phyloP scores from a whole-genome alignment of 345 rosid genomes.

The Euphorbia tirucalli region DNA sequence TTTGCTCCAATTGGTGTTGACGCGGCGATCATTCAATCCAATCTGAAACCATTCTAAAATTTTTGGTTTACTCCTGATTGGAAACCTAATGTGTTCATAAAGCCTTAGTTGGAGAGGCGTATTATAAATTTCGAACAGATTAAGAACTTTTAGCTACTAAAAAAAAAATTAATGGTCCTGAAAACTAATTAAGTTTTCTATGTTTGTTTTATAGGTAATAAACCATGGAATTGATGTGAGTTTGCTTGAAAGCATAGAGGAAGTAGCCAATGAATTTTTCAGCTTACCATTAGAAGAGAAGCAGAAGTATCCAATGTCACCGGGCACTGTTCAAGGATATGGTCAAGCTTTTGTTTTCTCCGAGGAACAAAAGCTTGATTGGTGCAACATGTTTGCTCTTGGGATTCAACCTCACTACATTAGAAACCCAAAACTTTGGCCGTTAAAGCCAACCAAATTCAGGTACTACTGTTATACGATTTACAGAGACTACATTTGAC shows the following conservation, averaged over 20 bases:
- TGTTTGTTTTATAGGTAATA: constrained; percentile 42
- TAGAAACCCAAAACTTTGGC: constrained; percentile 82
- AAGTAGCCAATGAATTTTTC: constrained; percentile 71
- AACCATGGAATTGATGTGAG: constrained; percentile 69
- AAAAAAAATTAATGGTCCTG: too few relatives aligned
- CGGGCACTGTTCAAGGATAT: constrained; percentile 92
- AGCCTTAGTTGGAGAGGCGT: too few relatives aligned
- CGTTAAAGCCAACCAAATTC: constrained; percentile 61
- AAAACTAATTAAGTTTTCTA: constrained; percentile 4
- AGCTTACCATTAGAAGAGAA: constrained; percentile 81
- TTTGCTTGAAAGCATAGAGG: constrained; percentile 60
- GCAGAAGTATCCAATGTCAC: constrained; percentile 76
- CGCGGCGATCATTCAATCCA: too few relatives aligned
- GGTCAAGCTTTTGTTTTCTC: constrained; percentile 97
- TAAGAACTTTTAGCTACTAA: too few relatives aligned
- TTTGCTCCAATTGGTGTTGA: too few relatives aligned
- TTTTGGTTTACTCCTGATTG: too few relatives aligned
- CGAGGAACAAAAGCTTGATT: constrained; percentile 88
- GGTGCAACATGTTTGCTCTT: constrained; percentile 98
- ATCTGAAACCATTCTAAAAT: too few relatives aligned
- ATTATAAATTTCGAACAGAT: too few relatives aligned
- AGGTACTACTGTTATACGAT: constrained; percentile 42
- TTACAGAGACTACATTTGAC: too few relatives aligned
- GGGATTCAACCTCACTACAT: constrained; percentile 74
- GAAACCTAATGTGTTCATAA: too few relatives aligned